phyloP scores from a whole-genome alignment of 2,329 filamentous ascomycete species.

The Hirsutella rhossiliensis region DNA sequence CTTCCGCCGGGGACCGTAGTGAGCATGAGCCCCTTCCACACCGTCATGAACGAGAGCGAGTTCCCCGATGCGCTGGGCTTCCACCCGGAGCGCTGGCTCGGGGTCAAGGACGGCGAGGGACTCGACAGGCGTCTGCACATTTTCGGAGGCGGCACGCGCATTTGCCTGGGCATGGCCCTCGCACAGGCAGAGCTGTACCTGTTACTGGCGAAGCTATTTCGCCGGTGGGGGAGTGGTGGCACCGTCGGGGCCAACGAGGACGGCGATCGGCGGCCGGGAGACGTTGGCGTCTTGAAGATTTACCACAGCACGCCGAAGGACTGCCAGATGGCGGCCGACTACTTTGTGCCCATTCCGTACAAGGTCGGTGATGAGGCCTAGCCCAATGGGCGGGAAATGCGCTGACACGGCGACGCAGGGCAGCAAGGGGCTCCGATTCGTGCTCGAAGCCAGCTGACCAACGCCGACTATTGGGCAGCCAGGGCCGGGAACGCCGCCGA shows the following conservation, averaged over 20 bases:
- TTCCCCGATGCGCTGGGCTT: conserved; percentile 20
- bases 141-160: conserved; percentile 22
- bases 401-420: conserved; percentile 8
- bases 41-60: conserved; percentile 19
- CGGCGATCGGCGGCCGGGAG: conserved; percentile 19
- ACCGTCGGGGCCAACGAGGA: conserved; percentile 15
- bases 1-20: conserved; percentile 21
- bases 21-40: conserved; percentile 24
- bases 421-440: conserved; percentile 20
- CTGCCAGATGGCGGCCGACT: conserved; percentile 24
- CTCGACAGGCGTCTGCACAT: conserved; percentile 21
- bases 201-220: conserved; percentile 23
- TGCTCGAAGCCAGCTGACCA: conserved; percentile 13
- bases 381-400: not conserved
- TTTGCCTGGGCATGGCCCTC: conserved; percentile 24
- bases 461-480: not conserved
- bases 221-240: conserved; percentile 22
- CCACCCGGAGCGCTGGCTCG: conserved; percentile 23
- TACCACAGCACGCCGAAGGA: conserved; percentile 22
- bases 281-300: conserved; percentile 20
- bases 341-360: conserved; percentile 25
- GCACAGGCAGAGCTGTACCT: conserved; percentile 26
- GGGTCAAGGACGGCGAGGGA: conserved; percentile 13
- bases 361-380: conserved; percentile 13
- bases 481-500: not conserved